phyloP scores from a whole-genome alignment of 495 filamentous ascomycete genomes.

The Aspergillus kassunensis region DNA sequence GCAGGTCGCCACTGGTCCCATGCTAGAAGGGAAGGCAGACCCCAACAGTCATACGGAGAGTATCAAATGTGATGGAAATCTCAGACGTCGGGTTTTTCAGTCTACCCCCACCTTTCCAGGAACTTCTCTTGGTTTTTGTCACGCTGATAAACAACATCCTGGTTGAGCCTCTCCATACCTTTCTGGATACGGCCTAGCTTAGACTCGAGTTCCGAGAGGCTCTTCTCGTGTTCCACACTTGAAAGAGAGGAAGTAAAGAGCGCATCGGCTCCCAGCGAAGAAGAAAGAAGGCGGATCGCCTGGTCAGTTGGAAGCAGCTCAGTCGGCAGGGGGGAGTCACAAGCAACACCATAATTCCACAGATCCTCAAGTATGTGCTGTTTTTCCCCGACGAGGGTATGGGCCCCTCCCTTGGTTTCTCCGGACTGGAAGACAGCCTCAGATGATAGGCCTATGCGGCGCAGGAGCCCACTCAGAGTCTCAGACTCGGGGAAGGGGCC shows the following conservation, averaged over 20 bases:
- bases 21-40: neutral
- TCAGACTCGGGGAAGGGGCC: slow-evolving; percentile 22
- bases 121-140: slow-evolving; percentile 31
- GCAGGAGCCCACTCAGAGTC: slow-evolving; percentile 32
- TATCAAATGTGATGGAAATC: neutral
- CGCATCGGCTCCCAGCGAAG: slow-evolving; percentile 31
- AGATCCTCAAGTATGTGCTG: slow-evolving; percentile 26
- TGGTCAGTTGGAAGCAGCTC: slow-evolving; percentile 27
- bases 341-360: slow-evolving; percentile 22
- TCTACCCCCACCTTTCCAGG: slow-evolving; percentile 29
- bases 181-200: slow-evolving; percentile 30
- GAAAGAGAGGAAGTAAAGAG: slow-evolving; percentile 28
- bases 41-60: neutral
- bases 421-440: slow-evolving; percentile 30
- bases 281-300: slow-evolving; percentile 32
- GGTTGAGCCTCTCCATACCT: slow-evolving; percentile 31
- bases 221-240: slow-evolving; percentile 21
- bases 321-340: slow-evolving; percentile 30
- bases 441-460: slow-evolving; percentile 33
- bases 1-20: neutral
- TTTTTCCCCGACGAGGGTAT: slow-evolving; percentile 29
- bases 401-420: slow-evolving; percentile 17
- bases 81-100: neutral
- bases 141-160: slow-evolving; percentile 34
- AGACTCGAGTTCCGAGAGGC: slow-evolving; percentile 28